Percentiles rank a stretch among this genome's conserved stretches.
These are phyloP conservation scores for Licmophora abbreviata DNA, from an alignment of 108 stramenopile species.

Conservation along the genomic window DNA sequence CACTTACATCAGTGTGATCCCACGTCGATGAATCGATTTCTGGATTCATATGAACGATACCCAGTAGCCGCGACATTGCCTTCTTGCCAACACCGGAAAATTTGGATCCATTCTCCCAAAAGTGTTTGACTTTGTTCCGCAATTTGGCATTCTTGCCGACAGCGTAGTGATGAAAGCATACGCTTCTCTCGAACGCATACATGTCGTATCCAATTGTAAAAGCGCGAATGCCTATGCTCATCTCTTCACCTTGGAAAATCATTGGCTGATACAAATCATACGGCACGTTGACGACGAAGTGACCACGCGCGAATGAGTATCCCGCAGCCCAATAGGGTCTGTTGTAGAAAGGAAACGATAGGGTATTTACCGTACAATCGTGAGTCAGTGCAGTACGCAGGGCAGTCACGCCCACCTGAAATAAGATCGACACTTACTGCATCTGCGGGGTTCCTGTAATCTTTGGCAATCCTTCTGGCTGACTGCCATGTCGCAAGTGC, in stretches of 20 bases:
- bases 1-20: constrained; percentile 45
- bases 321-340: constrained; percentile 90
- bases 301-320: constrained; percentile 77
- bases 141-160: constrained; percentile 50
- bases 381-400: constrained; percentile 20
- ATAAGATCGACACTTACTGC: too few relatives aligned
- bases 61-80: constrained; percentile 72
- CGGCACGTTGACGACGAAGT: constrained; percentile 80
- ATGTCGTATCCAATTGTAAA: constrained; percentile 87
- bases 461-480: constrained; percentile 69
- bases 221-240: constrained; percentile 65
- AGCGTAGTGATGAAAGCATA: constrained; percentile 88
- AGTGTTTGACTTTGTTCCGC: constrained; percentile 66
- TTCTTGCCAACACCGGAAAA: constrained; percentile 53
- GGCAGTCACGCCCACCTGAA: constrained; percentile 4
- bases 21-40: constrained; percentile 38
- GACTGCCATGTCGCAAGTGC: constrained; percentile 80
- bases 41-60: constrained; percentile 89
- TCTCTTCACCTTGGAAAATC: constrained; percentile 90
- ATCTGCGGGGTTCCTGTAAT: constrained; percentile 70
- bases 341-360: too few relatives aligned
- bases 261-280: constrained; percentile 60
- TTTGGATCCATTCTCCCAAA: constrained; percentile 58
- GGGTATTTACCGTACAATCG: too few relatives aligned
- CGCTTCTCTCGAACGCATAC: constrained; percentile 78